Conservation (phyloP, 1,284 basidiomycete species). For the Malassezia sp. region DNA sequence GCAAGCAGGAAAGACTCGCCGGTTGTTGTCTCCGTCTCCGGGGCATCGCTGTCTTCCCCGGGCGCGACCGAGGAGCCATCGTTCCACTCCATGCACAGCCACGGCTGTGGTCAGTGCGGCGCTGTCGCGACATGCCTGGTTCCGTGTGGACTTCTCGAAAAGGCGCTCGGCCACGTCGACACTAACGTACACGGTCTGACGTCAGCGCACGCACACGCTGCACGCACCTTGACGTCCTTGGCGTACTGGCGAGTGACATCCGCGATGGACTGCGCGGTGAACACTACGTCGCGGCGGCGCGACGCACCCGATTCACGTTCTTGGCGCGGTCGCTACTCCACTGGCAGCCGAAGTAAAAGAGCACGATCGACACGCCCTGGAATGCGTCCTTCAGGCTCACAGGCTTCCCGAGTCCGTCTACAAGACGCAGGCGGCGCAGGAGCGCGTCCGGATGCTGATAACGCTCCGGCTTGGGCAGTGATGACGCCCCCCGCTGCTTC, state of each 20-base stretch:
- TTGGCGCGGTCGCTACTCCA: slow-evolving; percentile 32
- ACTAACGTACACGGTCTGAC: slow-evolving; percentile 41
- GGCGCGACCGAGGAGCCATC: slow-evolving; percentile 40
- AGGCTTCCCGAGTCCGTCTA: slow-evolving; percentile 33
- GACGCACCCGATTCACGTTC: slow-evolving; percentile 20
- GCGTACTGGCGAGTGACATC: slow-evolving; percentile 35
- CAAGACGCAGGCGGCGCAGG: slow-evolving; percentile 42
- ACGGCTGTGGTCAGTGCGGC: slow-evolving; percentile 18
- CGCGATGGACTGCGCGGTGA: slow-evolving; percentile 25
- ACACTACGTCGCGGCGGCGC: no score
- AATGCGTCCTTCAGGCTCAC: slow-evolving; percentile 40
- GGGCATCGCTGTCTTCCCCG: background rate
- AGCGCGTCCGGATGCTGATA: slow-evolving; percentile 47
- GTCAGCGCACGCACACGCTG: background rate
- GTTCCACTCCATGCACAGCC: slow-evolving; percentile 47
- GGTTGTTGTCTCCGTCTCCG: background rate
- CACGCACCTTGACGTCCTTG: slow-evolving; percentile 40
- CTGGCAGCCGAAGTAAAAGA: slow-evolving; percentile 47
- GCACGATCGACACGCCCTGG: slow-evolving; percentile 42
- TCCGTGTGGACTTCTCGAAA: slow-evolving; percentile 39
- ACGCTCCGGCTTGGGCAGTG: slow-evolving; percentile 30
- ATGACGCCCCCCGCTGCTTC: slow-evolving; percentile 32
- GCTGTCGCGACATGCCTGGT: slow-evolving; percentile 22
- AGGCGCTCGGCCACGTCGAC: slow-evolving; percentile 43
- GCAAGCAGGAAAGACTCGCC: slow-evolving; percentile 42